Evolutionary conservation across 306 rosid genomes (phyloP), one percentile per base, ranked within the genome.

Genomic region (Potentilla sterilis): DNA sequence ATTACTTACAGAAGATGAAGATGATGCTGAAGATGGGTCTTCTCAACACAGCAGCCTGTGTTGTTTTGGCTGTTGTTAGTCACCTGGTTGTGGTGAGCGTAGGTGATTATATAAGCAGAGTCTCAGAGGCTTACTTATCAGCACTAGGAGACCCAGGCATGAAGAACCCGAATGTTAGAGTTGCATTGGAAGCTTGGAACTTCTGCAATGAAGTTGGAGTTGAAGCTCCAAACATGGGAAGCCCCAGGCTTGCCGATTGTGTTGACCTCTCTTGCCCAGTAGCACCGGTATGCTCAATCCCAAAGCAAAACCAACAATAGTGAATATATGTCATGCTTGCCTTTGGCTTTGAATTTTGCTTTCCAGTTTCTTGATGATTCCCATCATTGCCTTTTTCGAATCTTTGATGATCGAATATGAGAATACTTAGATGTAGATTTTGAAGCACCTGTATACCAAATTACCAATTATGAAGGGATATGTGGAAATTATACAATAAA

Each of bases 211-310:
- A 88, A 71, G 92, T 88, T n/a, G 92, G 89, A 64, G 48, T 8
- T 18, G 89, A 88, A 80, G 89, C 92, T 2, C 88, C 92, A 15
- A 9, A 70, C 16, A 84, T 88, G 89, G 89, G 88, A 6, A 88
- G 92, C 78, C 92, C 92, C n/a, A 80, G 89, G 44, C 8, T 86
- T 58, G 92, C 92, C 16, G 92, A 86, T 77, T 88, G 89, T 70
- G 84, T 86, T 16, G 92, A 86, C 76, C 13, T 83, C 35, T 14
- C 47, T 73, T 85, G 86, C 61, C 72, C 76, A 18, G n/a, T 18
- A 22, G 21, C 37, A 42, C 75, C 70, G 85, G 82, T 85, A 63
- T 22, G 14, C 4, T 44, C 16, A 38, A 18, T 8, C 21, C 21
- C 48, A 42, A 28, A 28, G 28, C 28, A 28, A 18, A 10, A 24